These are phyloP conservation scores for Anisodus tanguticus DNA, from an alignment of 257 asterid genomes.

Conservation along the genomic window DNA sequence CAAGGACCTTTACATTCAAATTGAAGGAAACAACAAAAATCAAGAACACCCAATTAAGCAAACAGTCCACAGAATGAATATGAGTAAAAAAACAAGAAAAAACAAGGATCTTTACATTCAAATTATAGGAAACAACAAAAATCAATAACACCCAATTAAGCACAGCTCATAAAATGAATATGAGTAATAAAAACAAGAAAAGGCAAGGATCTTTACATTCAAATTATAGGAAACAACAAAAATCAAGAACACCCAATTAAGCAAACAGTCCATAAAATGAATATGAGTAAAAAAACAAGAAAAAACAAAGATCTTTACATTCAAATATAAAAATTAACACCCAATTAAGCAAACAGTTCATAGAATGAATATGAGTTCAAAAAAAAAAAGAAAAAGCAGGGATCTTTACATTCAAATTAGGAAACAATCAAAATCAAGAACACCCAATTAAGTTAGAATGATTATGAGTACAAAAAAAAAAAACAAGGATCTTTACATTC, in stretches of 20 bases:
- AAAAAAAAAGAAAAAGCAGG: not conserved
- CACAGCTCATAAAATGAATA: not conserved
- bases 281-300: conserved; percentile 28
- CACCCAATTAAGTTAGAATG: not conserved
- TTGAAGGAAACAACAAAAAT: not conserved
- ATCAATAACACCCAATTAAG: too few species aligned
- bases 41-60: not conserved
- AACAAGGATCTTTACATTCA: too few species aligned
- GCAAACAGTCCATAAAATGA: conserved; percentile 32
- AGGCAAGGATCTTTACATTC: conserved; percentile 5
- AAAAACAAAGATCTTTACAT: conserved; percentile 16
- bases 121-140: too few species aligned
- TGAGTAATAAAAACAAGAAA: not conserved
- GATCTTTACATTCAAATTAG: not conserved
- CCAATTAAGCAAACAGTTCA: not conserved
- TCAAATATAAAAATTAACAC: not conserved
- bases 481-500: conserved; percentile 12
- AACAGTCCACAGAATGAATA: not conserved
- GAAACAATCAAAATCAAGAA: not conserved
- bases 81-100: not conserved
- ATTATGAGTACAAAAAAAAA: not conserved
- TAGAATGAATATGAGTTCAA: not conserved
- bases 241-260: conserved; percentile 30
- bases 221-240: not conserved
- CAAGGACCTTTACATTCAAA: conserved; percentile 5